Conservation (phyloP, 73 alveolate species). For the Paramecium tetraurelia region DNA sequence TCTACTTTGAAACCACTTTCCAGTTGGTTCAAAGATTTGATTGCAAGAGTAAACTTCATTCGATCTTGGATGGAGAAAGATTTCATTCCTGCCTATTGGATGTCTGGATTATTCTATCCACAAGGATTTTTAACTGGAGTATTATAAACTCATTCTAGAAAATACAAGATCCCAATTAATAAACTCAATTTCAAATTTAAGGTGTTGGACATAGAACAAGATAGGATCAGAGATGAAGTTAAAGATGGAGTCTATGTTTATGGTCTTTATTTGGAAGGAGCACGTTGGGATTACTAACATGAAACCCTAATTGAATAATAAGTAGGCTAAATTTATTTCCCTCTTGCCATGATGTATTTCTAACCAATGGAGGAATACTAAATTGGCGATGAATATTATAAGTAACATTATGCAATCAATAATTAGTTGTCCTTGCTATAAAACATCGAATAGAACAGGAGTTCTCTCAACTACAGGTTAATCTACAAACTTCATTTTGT, state of each 20-base stretch:
- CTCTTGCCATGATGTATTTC: slow-evolving; percentile 73
- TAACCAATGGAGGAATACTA: slow-evolving; percentile 67
- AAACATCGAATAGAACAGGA: slow-evolving; percentile 95
- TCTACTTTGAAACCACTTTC: slow-evolving; percentile 76
- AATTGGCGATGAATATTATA: slow-evolving; percentile 87
- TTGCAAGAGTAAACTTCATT: slow-evolving; percentile 93
- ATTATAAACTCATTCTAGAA: slow-evolving; percentile 96
- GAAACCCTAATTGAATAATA: slow-evolving; percentile 70
- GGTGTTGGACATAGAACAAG: slow-evolving; percentile 47
- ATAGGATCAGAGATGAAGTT: slow-evolving; percentile 68
- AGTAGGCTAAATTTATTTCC: slow-evolving; percentile 67
- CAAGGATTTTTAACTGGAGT: slow-evolving; percentile 98
- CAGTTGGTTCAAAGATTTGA: slow-evolving; percentile 83
- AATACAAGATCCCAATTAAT: slow-evolving; percentile 82
- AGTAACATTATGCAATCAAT: slow-evolving; percentile 26
- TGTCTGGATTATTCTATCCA: slow-evolving; percentile 99
- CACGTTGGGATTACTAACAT: slow-evolving; percentile 92
- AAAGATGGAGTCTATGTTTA: slow-evolving; percentile 97
- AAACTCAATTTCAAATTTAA: slow-evolving; percentile 76
- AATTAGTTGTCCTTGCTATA: slow-evolving; percentile 90
- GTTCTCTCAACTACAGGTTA: slow-evolving; percentile 96
- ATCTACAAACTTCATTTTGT: slow-evolving; percentile 92
- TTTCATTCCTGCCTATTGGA: slow-evolving; percentile 99
- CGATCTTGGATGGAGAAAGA: slow-evolving; percentile 89
- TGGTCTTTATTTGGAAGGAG: slow-evolving; percentile 99